These are phyloP conservation scores for Tolypocladium guangdongense DNA, from an alignment of 2,329 filamentous ascomycete genomes.

Conservation along the genomic window DNA sequence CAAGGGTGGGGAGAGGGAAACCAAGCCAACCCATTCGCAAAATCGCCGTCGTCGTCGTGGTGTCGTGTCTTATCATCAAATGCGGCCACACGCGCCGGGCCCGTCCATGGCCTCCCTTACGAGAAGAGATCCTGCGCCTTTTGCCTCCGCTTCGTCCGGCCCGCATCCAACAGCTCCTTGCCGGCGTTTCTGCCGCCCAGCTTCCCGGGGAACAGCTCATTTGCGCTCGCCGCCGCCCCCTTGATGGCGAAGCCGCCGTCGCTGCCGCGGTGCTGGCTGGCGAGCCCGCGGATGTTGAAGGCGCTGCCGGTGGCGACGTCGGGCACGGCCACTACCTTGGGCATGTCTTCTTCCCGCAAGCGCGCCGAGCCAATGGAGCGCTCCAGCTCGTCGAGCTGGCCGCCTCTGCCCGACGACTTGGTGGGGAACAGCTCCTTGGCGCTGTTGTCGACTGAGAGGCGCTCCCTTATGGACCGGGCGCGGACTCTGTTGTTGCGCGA, in stretches of 20 bases:
- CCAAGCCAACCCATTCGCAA: not conserved
- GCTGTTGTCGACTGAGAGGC: slow-evolving; percentile 17
- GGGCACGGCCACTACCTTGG: slow-evolving; percentile 49
- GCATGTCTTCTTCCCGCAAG: slow-evolving; percentile 25
- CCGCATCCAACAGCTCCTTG: slow-evolving; percentile 57
- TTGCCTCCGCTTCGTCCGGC: slow-evolving; percentile 43
- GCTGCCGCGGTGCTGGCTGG: slow-evolving; percentile 31
- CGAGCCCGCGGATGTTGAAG: slow-evolving; percentile 51
- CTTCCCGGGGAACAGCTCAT: slow-evolving; percentile 60
- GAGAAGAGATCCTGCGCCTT: slow-evolving; percentile 65
- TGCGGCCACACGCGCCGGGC: not conserved
- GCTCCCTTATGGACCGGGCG: slow-evolving; percentile 22
- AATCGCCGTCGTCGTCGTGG: not conserved
- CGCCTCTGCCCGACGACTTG: slow-evolving; percentile 15
- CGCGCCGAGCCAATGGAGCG: slow-evolving; percentile 25
- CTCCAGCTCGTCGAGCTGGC: slow-evolving; percentile 27
- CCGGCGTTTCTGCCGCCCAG: slow-evolving; percentile 45
- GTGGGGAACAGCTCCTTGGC: slow-evolving; percentile 29
- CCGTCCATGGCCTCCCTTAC: slow-evolving; percentile 18
- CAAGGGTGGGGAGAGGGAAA: not conserved
- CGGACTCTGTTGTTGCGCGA: slow-evolving; percentile 22
- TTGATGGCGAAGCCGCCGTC: slow-evolving; percentile 54
- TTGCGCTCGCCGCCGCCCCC: slow-evolving; percentile 42
- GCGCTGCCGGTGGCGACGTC: slow-evolving; percentile 28
- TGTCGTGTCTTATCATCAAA: not conserved